Percentiles rank a stretch among this genome's conserved stretches.
These are phyloP conservation scores for Arachis monticola DNA, from an alignment of 331 rosid genomes.

Conservation along the genomic window DNA sequence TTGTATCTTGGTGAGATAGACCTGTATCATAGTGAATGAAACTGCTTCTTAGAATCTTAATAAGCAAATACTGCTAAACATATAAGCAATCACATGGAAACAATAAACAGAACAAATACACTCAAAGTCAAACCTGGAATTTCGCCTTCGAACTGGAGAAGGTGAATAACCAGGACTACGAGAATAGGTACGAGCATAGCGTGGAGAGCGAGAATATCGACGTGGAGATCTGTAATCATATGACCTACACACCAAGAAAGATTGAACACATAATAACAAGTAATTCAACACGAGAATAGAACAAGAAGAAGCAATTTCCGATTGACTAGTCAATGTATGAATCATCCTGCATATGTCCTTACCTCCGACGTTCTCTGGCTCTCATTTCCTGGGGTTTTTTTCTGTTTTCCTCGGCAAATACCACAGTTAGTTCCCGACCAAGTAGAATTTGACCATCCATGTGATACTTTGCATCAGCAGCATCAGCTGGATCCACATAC, in stretches of 20 bases:
- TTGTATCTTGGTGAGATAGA: slow-evolving; percentile 68
- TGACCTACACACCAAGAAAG: slow-evolving; percentile 42
- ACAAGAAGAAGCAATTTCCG: neutral
- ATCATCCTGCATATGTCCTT: slow-evolving; percentile 24
- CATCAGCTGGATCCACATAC: slow-evolving; percentile 70
- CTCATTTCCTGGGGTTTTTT: slow-evolving; percentile 84
- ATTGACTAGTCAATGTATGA: neutral
- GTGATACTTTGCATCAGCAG: slow-evolving; percentile 72
- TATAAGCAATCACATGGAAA: neutral
- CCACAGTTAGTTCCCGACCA: slow-evolving; percentile 72
- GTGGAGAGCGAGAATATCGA: slow-evolving; percentile 53
- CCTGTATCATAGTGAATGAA: slow-evolving; percentile 41
- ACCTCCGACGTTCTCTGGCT: slow-evolving; percentile 64
- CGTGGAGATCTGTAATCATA: slow-evolving; percentile 49
- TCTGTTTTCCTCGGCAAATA: slow-evolving; percentile 77
- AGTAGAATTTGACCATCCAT: slow-evolving; percentile 74
- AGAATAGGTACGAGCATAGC: slow-evolving; percentile 52
- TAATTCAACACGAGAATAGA: neutral
- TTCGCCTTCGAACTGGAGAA: slow-evolving; percentile 49
- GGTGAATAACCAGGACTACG: slow-evolving; percentile 62
- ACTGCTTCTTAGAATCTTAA: neutral
- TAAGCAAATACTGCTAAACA: neutral
- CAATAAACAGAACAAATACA: neutral
- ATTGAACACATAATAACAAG: neutral
- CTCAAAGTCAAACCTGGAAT: slow-evolving; percentile 50